Conservation (phyloP, 2,329 filamentous ascomycete species). For the Samsoniella hepiali region DNA sequence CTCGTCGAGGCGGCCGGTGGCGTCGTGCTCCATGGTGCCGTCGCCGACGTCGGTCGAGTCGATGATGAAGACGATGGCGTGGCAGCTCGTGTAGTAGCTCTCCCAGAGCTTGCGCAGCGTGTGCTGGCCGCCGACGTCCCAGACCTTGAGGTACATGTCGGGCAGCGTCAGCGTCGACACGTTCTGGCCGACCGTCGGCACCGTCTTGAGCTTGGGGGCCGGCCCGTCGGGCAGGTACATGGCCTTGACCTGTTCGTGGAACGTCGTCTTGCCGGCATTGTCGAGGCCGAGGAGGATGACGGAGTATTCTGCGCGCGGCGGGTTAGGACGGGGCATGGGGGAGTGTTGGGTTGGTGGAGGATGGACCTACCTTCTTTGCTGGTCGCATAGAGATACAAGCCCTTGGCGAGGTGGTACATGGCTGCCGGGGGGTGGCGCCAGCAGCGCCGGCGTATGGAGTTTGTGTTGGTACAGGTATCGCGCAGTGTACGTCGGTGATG, state of each 20-base stretch:
- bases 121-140: slow-evolving; percentile 95
- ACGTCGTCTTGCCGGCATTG: slow-evolving; percentile 97
- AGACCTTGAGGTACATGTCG: slow-evolving; percentile 97
- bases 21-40: slow-evolving; percentile 59
- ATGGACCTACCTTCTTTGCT: slow-evolving; percentile 78
- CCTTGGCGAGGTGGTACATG: slow-evolving; percentile 97
- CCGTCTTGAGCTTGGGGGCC: slow-evolving; percentile 73
- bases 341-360: slow-evolving; percentile 8
- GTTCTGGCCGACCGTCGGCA: slow-evolving; percentile 96
- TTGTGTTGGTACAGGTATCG: neutral
- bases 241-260: slow-evolving; percentile 93
- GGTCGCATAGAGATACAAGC: slow-evolving; percentile 89
- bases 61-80: slow-evolving; percentile 97
- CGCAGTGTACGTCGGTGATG: neutral
- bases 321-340: slow-evolving; percentile 7
- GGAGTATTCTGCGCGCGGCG: slow-evolving; percentile 71
- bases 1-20: slow-evolving; percentile 69
- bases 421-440: slow-evolving; percentile 1
- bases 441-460: neutral
- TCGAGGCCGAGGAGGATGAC: slow-evolving; percentile 95
- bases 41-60: slow-evolving; percentile 93
- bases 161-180: slow-evolving; percentile 86
- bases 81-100: slow-evolving; percentile 88
- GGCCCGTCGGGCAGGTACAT: slow-evolving; percentile 66
- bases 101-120: slow-evolving; percentile 89